Evolutionary conservation across 1,139 yeast genomes (phyloP), one percentile per base, ranked within the genome.

Genomic region (Kurtzmaniella quercitrusa): DNA sequence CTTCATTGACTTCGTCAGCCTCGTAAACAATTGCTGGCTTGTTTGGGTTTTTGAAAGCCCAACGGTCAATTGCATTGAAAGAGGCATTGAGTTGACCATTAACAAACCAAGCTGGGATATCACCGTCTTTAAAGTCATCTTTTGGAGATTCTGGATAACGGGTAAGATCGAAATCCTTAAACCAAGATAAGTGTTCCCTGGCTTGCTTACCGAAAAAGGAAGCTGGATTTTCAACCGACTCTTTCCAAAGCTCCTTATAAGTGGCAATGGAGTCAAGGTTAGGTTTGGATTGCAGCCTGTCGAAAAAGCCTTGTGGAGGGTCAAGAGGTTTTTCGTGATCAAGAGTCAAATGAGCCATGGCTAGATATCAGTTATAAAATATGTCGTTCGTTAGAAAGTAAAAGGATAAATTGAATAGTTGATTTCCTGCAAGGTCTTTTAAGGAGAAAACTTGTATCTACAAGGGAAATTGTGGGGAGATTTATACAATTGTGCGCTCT

Each of bases 21-120:
- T 86, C 95, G 60, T 83, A 86, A 48, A 84, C 72, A 47, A 85
- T 78, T n/a, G 94, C 94, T 2, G 82, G 76, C 60, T 84, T 84
- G 57, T 82, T 61, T 19, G 94, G 94, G 54, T 78, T 75, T 53
- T 72, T 69, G 45, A 80, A 60, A 3, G 94, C 95, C 76, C 88
- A 87, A 57, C 93, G 77, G 61, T 86, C 95, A 43, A 86, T 87
- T 53, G 84, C 79, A 56, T 86, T 86, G 66, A 82, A 85, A 47
- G 80, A 76, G 16, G 94, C 93, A 57, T 86, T 86, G 59, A 86
- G 66, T 60, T 83, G 78, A 47, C 94, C 94, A 54, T 80, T 83
- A 38, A 84, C 62, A 61, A 85, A 86, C 94, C 94, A 86, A 22
- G 88, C 78, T 8, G 86, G 82, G 46, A 81, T 75, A 57, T 82